Conservation (phyloP, 2,329 filamentous ascomycete genomes). For the Setomelanomma holmii region DNA sequence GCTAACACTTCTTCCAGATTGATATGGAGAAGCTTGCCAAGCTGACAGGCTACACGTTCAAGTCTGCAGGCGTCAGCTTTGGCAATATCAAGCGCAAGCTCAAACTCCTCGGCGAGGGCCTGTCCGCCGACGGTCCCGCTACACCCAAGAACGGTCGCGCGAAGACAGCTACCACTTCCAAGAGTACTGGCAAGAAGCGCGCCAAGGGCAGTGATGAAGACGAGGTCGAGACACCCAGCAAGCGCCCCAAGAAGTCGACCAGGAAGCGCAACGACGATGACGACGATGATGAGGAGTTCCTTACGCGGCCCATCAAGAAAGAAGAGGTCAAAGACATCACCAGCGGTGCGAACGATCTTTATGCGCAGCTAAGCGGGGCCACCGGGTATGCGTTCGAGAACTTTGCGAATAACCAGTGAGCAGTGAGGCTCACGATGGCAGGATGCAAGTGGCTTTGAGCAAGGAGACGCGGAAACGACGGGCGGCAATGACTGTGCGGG, state of each 20-base stretch:
- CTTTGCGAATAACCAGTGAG: background rate
- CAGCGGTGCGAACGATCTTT: background rate
- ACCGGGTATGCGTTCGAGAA: background rate
- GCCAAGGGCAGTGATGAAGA: background rate
- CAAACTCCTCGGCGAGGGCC: conserved; percentile 18
- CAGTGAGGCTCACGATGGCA: background rate
- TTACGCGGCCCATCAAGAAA: conserved; percentile 20
- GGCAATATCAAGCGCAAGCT: conserved; percentile 44
- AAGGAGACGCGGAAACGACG: background rate
- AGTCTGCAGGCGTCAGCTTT: conserved; percentile 35
- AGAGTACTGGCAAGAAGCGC: conserved; percentile 9
- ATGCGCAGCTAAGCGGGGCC: background rate
- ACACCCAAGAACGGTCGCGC: conserved; percentile 30
- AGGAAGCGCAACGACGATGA: conserved; percentile 1
- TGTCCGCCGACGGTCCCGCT: conserved; percentile 1
- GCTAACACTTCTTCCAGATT: conserved; percentile 15
- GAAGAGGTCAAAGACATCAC: conserved; percentile 16
- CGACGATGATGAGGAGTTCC: conserved; percentile 28
- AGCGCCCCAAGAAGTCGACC: conserved; percentile 13
- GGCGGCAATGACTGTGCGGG: background rate
- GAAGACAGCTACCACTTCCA: conserved; percentile 14
- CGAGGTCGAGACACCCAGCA: conserved; percentile 16
- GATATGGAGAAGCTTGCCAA: conserved; percentile 26
- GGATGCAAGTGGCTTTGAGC: background rate
- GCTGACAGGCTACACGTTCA: conserved; percentile 35